Evolutionary conservation across 1,139 yeast species (phyloP).

Genomic region (Lodderomyces beijingensis): DNA sequence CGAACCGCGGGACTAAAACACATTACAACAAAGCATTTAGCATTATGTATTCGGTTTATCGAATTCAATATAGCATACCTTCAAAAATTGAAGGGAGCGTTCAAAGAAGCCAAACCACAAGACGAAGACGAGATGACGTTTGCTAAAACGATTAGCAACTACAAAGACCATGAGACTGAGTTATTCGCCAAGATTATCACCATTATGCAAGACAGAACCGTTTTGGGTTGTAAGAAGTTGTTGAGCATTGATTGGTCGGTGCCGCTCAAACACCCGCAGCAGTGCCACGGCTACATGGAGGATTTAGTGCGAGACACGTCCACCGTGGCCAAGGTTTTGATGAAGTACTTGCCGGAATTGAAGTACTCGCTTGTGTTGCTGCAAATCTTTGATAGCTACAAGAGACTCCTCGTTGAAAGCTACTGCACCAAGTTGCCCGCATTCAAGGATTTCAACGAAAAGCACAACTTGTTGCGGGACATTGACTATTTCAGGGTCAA

Average conservation of each 20-base stretch:
- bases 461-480: conserved; percentile 54
- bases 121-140: conserved; percentile 23
- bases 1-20: conserved; percentile 71
- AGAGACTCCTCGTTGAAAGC: conserved; percentile 51
- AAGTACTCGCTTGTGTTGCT: conserved; percentile 49
- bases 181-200: conserved; percentile 63
- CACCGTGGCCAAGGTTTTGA: conserved; percentile 58
- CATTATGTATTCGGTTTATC: conserved; percentile 60
- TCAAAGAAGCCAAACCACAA: conserved; percentile 8
- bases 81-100: conserved; percentile 15
- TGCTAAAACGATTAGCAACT: conserved; percentile 26
- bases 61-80: conserved; percentile 35
- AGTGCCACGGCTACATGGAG: conserved; percentile 62
- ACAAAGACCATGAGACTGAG: conserved; percentile 61
- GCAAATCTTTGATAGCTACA: conserved; percentile 59
- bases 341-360: conserved; percentile 51
- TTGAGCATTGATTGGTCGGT: conserved; percentile 48
- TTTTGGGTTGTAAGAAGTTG: conserved; percentile 44
- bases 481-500: conserved; percentile 63
- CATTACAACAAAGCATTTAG: conserved; percentile 67
- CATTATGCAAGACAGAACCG: conserved; percentile 65
- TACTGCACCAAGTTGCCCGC: conserved; percentile 48
- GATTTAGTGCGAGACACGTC: conserved; percentile 62
- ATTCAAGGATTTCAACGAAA: conserved; percentile 51
- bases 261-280: conserved; percentile 37